phyloP scores from a whole-genome alignment of 306 rosid genomes.

The Betula pendula region DNA sequence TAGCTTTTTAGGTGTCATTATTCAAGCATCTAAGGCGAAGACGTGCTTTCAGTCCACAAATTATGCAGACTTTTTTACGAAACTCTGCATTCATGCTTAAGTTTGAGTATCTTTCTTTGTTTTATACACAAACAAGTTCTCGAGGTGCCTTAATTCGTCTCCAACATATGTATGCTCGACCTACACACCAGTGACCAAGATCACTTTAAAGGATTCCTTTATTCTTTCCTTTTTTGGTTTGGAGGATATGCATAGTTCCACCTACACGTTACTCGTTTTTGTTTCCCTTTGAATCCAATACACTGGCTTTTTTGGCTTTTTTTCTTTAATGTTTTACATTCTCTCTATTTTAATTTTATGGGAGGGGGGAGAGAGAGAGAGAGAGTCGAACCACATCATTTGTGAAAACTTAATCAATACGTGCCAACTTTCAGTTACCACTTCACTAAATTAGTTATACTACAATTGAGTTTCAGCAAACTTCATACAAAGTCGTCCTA shows the following conservation, averaged over 20 bases:
- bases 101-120: background rate
- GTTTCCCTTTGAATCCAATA: no score
- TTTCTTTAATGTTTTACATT: no score
- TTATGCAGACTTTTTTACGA: no score
- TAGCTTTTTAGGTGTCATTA: background rate
- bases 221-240: background rate
- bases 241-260: background rate
- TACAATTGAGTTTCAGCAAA: background rate
- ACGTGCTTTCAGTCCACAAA: no score
- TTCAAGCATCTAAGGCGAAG: background rate
- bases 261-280: background rate
- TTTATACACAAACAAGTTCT: background rate
- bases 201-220: background rate
- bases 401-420: background rate
- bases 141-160: background rate
- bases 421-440: background rate
- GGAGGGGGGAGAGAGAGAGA: background rate
- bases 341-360: background rate
- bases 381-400: background rate
- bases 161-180: background rate
- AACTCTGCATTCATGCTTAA: background rate
- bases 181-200: background rate
- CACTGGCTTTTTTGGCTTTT: no score
- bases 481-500: no score
- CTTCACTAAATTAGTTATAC: background rate